These are phyloP conservation scores for Ophiorrhiza pumila DNA, from an alignment of 257 asterid genomes.

Conservation along the genomic window DNA sequence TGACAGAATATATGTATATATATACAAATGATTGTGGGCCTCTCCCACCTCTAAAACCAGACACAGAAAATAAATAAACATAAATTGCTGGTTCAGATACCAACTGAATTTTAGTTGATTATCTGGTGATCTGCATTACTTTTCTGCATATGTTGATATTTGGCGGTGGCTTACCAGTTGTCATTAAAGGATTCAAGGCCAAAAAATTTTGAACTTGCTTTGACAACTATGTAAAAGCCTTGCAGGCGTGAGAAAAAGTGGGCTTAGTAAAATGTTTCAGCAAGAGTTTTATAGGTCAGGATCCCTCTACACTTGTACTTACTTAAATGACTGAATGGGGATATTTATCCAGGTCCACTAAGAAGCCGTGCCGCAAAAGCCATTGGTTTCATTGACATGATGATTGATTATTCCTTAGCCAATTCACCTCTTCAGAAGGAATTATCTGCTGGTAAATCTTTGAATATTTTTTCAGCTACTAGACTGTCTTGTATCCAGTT, in stretches of 20 bases:
- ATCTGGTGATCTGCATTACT: not conserved
- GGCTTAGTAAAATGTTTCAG: too few species aligned
- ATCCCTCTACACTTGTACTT: not conserved
- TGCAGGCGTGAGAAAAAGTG: not conserved
- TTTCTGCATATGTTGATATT: not conserved
- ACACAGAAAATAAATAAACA: not conserved
- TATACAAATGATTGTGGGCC: not conserved
- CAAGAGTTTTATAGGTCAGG: not conserved
- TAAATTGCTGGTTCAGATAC: not conserved
- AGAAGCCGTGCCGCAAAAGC: slow-evolving; percentile 95
- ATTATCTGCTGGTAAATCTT: slow-evolving; percentile 59
- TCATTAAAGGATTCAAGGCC: not conserved
- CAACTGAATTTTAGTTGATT: too few species aligned
- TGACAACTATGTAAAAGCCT: not conserved
- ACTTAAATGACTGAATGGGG: not conserved
- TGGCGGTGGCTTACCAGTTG: too few species aligned
- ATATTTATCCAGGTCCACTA: slow-evolving; percentile 52
- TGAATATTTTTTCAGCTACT: not conserved
- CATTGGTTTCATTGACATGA: slow-evolving; percentile 84
- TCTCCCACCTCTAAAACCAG: not conserved
- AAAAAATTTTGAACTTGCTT: not conserved
- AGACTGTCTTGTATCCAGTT: not conserved
- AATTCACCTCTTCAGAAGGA: slow-evolving; percentile 88
- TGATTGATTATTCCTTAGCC: slow-evolving; percentile 77
- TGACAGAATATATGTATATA: not conserved